Base-by-base conservation (phyloP, 1,284 basidiomycete species). In the Melanopsichium pennsylvanicum region DNA sequence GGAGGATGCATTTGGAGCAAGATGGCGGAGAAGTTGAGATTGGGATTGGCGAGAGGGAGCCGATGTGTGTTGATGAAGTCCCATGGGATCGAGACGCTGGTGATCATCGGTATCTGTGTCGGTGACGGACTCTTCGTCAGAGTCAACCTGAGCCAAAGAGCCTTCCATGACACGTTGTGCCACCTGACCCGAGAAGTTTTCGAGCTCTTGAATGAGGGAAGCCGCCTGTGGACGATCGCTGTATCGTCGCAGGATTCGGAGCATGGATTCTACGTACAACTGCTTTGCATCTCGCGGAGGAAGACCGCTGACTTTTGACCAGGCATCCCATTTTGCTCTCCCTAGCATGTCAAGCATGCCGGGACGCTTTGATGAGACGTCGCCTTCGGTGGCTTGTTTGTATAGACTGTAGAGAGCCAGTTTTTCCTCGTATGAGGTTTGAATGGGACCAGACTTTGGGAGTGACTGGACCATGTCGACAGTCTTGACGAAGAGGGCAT, bases 351-450 rank as follows among this genome's bases (percentile, higher is more conserved):
- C 92, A 84, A 89, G 91, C 32, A 95, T 88, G 13, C 89, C 89
- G n/a, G 93, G 93, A 34, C 93, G 86, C 26, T 88, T 84, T 13
- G 87, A 84, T 51, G 86, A 86, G 35, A 94, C 90, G 82, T 95
- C 92, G 22, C 92, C 92, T 37, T 90, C 88, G 19, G 92, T 95
- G 11, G 93, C 93, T 55, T 82, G 81, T 59, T 82, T 82, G 73
- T 80, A 82, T 12, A 80, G 73, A 43, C 81, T 81, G 68, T 97
- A 97, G 86, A 97, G 91, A 13, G 88, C 88, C 9, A 97, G 84
- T 81, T 97, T 97, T 82, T 97, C 94, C 74, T 97, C 94, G 82
- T 97, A 97, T 49, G 88, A 91, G 0, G 94, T 97, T 83, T 97
- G 93, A 70, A 97, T 94, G 34, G 93, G 92, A 0, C 95, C 93